Evolutionary conservation across 345 rosid species (phyloP).

Genomic region (Gossypium longicalyx): DNA sequence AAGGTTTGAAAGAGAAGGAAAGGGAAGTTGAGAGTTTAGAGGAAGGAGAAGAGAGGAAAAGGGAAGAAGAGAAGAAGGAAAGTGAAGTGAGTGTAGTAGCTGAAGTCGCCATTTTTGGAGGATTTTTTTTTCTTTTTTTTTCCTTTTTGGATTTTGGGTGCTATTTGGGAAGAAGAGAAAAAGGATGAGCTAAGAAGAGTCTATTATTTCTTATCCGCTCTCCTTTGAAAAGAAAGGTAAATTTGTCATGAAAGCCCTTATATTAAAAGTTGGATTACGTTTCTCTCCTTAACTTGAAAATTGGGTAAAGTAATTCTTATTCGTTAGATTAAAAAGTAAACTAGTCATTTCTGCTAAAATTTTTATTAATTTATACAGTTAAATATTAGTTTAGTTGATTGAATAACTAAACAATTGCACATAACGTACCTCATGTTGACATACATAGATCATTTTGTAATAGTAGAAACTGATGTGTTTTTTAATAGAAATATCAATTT

Average conservation of each 20-base stretch:
- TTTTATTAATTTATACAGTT: too few species aligned
- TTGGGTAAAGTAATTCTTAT: accelerated
- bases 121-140: too few species aligned
- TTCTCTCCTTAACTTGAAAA: too few species aligned
- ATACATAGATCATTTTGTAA: accelerated
- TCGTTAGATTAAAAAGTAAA: too few species aligned
- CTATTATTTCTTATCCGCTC: too few species aligned
- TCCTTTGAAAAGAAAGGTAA: too few species aligned
- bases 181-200: background rate
- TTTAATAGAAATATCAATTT: too few species aligned
- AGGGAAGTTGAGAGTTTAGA: slow-evolving; percentile 12
- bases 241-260: accelerated
- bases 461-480: accelerated
- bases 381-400: too few species aligned
- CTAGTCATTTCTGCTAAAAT: too few species aligned
- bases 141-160: slow-evolving; percentile 1
- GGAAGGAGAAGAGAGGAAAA: slow-evolving; percentile 27
- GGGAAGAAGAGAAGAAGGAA: slow-evolving; percentile 44
- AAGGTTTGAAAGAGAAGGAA: background rate
- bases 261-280: too few species aligned
- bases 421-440: too few species aligned
- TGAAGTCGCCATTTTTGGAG: slow-evolving; percentile 16
- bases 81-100: slow-evolving; percentile 27
- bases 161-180: background rate
- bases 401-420: too few species aligned